Evolutionary conservation across 192 early-diverging fungal species (phyloP).

Genomic region (Coemansia furcata): DNA sequence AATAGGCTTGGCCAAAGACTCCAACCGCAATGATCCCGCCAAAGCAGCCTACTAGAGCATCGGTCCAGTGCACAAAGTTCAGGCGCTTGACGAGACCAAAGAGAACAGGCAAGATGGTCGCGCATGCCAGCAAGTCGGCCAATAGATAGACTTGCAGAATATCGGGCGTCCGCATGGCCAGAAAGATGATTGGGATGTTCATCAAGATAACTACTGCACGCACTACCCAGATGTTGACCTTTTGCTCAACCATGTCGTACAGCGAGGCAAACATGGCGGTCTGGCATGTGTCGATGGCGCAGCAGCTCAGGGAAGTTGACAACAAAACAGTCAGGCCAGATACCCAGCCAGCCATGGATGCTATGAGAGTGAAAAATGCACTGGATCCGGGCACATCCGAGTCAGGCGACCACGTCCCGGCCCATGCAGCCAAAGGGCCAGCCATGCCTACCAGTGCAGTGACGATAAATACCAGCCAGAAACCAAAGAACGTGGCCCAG

Average conservation of each 20-base stretch:
- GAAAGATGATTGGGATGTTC: constrained; percentile 55
- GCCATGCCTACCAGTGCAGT: constrained; percentile 60
- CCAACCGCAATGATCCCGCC: constrained; percentile 56
- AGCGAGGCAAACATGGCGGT: constrained; percentile 66
- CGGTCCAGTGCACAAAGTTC: constrained; percentile 54
- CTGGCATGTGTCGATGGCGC: constrained; percentile 66
- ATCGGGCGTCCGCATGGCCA: constrained; percentile 58
- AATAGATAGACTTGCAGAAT: constrained; percentile 62
- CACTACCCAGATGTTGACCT: constrained; percentile 46
- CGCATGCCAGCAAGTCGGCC: constrained; percentile 61
- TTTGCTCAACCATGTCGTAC: constrained; percentile 55
- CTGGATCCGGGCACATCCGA: constrained; percentile 53
- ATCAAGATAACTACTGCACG: constrained; percentile 46
- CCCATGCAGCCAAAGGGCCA: constrained; percentile 67
- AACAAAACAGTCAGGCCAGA: constrained; percentile 58
- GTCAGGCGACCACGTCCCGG: constrained; percentile 54
- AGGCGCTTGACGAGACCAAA: constrained; percentile 52
- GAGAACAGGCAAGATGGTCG: constrained; percentile 58
- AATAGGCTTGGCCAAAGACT: constrained; percentile 54
- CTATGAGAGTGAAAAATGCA: constrained; percentile 68
- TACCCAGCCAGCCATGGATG: constrained; percentile 59
- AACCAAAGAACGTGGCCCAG: constrained; percentile 57
- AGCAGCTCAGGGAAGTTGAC: constrained; percentile 64
- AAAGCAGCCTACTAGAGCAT: constrained; percentile 55
- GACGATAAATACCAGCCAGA: constrained; percentile 56